These are phyloP conservation scores for Pestalotiopsis sp. DNA, from an alignment of 2,329 filamentous ascomycete genomes.

Conservation along the genomic window DNA sequence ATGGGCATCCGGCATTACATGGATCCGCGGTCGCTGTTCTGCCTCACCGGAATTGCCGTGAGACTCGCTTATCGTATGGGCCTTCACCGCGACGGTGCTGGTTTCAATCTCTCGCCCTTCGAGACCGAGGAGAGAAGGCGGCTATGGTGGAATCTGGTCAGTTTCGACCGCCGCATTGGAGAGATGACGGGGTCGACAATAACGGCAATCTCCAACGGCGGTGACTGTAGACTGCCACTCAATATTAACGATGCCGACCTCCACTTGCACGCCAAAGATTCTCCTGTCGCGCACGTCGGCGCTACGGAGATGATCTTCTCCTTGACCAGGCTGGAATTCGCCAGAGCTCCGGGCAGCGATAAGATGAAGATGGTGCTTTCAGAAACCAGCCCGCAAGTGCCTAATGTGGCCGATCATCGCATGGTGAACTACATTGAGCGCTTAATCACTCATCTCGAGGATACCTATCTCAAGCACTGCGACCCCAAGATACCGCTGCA, in stretches of 20 bases:
- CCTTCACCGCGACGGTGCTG: conserved; percentile 64
- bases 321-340: conserved; percentile 59
- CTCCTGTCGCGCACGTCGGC: conserved; percentile 49
- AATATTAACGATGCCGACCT: conserved; percentile 66
- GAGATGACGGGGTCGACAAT: conserved; percentile 66
- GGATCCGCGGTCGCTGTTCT: conserved; percentile 63
- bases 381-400: conserved; percentile 41
- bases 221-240: conserved; percentile 59
- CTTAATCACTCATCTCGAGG: conserved; percentile 58
- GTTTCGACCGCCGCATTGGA: conserved; percentile 69
- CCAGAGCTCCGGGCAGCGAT: conserved; percentile 54
- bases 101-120: conserved; percentile 54
- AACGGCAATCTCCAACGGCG: conserved; percentile 55
- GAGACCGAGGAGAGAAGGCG: conserved; percentile 73
- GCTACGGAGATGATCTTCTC: conserved; percentile 65
- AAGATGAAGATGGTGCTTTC: conserved; percentile 38
- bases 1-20: conserved; percentile 59
- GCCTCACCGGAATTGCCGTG: conserved; percentile 65
- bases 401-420: conserved; percentile 52
- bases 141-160: conserved; percentile 73
- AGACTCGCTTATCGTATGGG: conserved; percentile 71
- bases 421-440: conserved; percentile 53
- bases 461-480: conserved; percentile 57
- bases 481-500: conserved; percentile 62
- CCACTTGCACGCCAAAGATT: conserved; percentile 57